Percentiles rank a stretch among this genome's conserved stretches.
Conservation (phyloP, 352 stramenopile species). For the Pythium phragmitis region DNA sequence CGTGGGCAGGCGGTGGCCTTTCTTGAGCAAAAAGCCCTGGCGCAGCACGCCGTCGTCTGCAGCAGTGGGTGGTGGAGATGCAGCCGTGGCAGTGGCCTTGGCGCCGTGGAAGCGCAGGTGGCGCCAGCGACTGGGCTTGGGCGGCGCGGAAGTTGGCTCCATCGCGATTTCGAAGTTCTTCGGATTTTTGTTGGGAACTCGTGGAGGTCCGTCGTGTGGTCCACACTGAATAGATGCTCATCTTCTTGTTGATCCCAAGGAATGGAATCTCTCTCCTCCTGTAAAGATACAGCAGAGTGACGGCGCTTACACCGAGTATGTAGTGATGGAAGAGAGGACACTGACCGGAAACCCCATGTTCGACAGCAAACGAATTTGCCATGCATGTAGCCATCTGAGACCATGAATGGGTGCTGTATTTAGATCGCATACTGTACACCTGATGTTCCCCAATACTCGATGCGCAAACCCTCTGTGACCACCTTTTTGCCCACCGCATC, state of each 20-base stretch:
- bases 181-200: not conserved
- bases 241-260: not conserved
- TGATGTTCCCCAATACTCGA: not conserved
- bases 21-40: conserved; percentile 28
- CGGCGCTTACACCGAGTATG: too few species aligned
- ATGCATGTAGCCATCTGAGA: conserved; percentile 17
- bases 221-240: conserved; percentile 8
- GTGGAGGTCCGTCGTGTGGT: conserved; percentile 14
- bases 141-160: not conserved
- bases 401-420: not conserved
- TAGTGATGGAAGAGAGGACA: too few species aligned
- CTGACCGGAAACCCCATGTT: too few species aligned
- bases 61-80: not conserved
- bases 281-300: not conserved
- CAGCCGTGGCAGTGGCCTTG: not conserved
- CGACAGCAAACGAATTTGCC: too few species aligned
- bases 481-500: too few species aligned
- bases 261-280: not conserved
- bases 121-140: conserved; percentile 22
- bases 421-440: not conserved
- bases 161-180: not conserved
- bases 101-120: conserved; percentile 23
- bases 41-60: conserved; percentile 17
- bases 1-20: conserved; percentile 30
- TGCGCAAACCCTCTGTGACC: not conserved